These are phyloP conservation scores for Kurtzmaniella quercitrusa DNA, from an alignment of 1,139 yeast genomes.

Conservation along the genomic window DNA sequence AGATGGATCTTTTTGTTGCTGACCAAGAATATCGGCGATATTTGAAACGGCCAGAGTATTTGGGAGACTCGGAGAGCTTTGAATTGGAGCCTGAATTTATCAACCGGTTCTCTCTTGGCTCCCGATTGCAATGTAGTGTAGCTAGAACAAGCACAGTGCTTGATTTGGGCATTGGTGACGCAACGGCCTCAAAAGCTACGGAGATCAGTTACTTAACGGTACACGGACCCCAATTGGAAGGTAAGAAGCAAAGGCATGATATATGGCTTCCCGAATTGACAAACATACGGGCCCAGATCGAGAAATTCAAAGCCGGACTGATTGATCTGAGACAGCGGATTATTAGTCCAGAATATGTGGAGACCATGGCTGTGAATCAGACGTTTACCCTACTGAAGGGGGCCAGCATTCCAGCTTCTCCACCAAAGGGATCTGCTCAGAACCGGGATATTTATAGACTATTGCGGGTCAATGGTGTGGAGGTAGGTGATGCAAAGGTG, in stretches of 20 bases:
- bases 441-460: constrained; percentile 20
- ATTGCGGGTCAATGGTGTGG: constrained; percentile 32
- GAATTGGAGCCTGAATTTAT: constrained; percentile 29
- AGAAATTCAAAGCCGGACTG: constrained; percentile 26
- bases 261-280: constrained; percentile 33
- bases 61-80: constrained; percentile 22
- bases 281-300: constrained; percentile 35
- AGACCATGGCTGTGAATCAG: constrained; percentile 11
- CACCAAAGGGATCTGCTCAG: constrained; percentile 10
- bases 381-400: constrained; percentile 7
- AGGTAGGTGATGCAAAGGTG: constrained; percentile 19
- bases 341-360: constrained; percentile 11
- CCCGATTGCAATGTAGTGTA: constrained; percentile 22
- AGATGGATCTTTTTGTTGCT: constrained; percentile 36
- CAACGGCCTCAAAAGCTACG: constrained; percentile 19
- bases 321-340: constrained; percentile 28
- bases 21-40: constrained; percentile 31
- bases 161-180: constrained; percentile 32
- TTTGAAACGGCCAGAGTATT: constrained; percentile 33
- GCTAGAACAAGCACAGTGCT: constrained; percentile 21
- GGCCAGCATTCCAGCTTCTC: constrained; percentile 15
- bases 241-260: constrained; percentile 17
- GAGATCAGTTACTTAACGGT: constrained; percentile 19
- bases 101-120: constrained; percentile 25
- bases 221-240: constrained; percentile 7